Conservation (phyloP, 495 filamentous ascomycete genomes). For the Xylona heveae region DNA sequence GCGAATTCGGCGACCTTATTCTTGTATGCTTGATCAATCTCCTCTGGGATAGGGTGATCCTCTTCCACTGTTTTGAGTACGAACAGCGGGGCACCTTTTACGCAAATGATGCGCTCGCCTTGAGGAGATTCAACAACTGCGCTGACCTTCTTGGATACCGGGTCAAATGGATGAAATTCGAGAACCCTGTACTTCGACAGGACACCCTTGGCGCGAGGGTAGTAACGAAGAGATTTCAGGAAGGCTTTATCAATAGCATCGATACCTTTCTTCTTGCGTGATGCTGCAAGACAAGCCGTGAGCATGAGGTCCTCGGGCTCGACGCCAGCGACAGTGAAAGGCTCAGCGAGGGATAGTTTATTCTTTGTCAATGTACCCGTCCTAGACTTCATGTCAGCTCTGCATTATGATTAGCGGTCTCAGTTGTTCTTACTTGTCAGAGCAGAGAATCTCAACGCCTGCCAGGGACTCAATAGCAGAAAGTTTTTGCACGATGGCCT, state of each 20-base stretch:
- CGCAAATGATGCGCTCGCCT: slow-evolving; percentile 64
- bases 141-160: slow-evolving; percentile 81
- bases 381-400: slow-evolving; percentile 23
- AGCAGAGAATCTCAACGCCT: slow-evolving; percentile 68
- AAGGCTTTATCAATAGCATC: slow-evolving; percentile 93
- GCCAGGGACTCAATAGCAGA: slow-evolving; percentile 58
- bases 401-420: background rate
- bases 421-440: slow-evolving; percentile 40
- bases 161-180: slow-evolving; percentile 77
- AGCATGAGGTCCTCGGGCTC: slow-evolving; percentile 73
- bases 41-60: slow-evolving; percentile 51
- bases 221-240: slow-evolving; percentile 59
- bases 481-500: slow-evolving; percentile 58
- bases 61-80: slow-evolving; percentile 68
- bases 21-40: slow-evolving; percentile 61
- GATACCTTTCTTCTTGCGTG: slow-evolving; percentile 84
- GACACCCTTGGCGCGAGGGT: slow-evolving; percentile 54
- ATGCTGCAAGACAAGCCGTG: slow-evolving; percentile 76
- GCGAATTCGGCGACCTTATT: slow-evolving; percentile 79
- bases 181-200: slow-evolving; percentile 58
- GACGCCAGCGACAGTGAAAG: slow-evolving; percentile 60
- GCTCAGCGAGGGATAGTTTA: slow-evolving; percentile 69
- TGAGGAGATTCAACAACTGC: slow-evolving; percentile 63
- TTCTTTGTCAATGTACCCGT: slow-evolving; percentile 81
- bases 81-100: slow-evolving; percentile 78